Evolutionary conservation across 352 stramenopile genomes (phyloP), one percentile per base, ranked within the genome.

Genomic region (Saprolegnia parasitica): DNA sequence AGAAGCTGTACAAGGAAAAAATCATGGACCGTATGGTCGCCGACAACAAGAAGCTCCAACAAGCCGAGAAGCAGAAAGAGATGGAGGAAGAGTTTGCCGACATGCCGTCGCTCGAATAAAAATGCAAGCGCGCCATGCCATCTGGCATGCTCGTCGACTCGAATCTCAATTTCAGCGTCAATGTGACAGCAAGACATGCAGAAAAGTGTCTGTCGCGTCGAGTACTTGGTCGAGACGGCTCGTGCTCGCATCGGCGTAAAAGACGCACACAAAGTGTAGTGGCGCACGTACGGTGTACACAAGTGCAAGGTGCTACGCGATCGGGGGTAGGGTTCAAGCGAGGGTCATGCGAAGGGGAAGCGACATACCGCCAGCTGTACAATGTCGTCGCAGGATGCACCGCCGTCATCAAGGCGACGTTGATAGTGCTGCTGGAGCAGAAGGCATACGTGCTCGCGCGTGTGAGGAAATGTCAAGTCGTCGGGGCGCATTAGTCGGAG

Each of bases 1-100:
- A 93, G 73, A 93, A 89, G 73, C 68, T 95, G 65, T 93, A 93
- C 78, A 91, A 91, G 63, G 86, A 95, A 56, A 91, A 93, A 73
- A 95, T 95, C 64, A 93, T 95, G 64, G 84, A 91, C 45, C 81
- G 84, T 24, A 80, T 95, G 73, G 72, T 92, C 58, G 84, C 81
- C 50, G 90, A 91, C 72, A 95, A 95, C 77, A 88, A 88, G 70
- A 73, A 78, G 37, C 65, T 90, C 23, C 83, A 93, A 70, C 76
- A 81, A 39, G 73, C 85, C 37, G 86, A 95, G 67, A 81, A 83
- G 72, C 68, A 84, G 42, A 85, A 86, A 56, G 84, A 81, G 18
- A 67, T 84, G 63, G 73, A 79, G 13, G 79, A 93, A 65, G 82
- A 86, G 65, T 95, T 92, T 55, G 84, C 88, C 52, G 86, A 93